Evolutionary conservation across 2,329 filamentous ascomycete genomes (phyloP), one percentile per base, ranked within the genome.

Genomic region (Taxawa tesnikishii): DNA sequence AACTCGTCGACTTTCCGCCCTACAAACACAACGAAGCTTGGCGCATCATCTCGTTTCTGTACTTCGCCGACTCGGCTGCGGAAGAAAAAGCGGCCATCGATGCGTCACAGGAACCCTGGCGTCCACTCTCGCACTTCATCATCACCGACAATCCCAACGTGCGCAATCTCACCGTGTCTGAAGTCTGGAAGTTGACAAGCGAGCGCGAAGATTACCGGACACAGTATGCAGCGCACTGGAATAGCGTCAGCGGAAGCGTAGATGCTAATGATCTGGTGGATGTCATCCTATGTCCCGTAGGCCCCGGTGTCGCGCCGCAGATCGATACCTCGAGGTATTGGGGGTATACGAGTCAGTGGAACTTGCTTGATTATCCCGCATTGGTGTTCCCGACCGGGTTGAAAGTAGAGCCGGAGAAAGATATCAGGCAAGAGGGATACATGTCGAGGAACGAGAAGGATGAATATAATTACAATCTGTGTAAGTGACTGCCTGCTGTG

Each of bases 231-330:
- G 40, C 56, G 9, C 51, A 57, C 29, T 68, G 65, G 65, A 60
- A 60, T 36, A 49, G 46, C 8, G 55, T 59, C 34, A 41, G 12
- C 5, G 15, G 33, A 14, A 24, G 23, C n/a, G 32, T 30, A 11
- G n/a, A 38, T 11, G 21, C 29, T 2, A 48, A 47, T 21, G 48
- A 31, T 44, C 38, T 48, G 3, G 62, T 77, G 6, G 76, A 82
- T 48, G 69, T 75, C 0, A 67, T 81, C 19, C 56, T 81, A 1
- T 74, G 68, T 34, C 76, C 75, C 0, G 67, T 62, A 0, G 68
- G 66, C 0, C 70, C 72, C 2, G 63, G 67, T 2, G 58, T 59
- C 3, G 70, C 70, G n/a, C 68, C 63, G 3, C 53, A 67, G 38
- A 62, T 73, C 39, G 50, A 71, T 40, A 53, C 60, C 37, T 45